Percentiles rank a stretch among this genome's conserved stretches.
Conservation (phyloP, 78 protist genomes). For the Pigoraptor vietnamica region DNA sequence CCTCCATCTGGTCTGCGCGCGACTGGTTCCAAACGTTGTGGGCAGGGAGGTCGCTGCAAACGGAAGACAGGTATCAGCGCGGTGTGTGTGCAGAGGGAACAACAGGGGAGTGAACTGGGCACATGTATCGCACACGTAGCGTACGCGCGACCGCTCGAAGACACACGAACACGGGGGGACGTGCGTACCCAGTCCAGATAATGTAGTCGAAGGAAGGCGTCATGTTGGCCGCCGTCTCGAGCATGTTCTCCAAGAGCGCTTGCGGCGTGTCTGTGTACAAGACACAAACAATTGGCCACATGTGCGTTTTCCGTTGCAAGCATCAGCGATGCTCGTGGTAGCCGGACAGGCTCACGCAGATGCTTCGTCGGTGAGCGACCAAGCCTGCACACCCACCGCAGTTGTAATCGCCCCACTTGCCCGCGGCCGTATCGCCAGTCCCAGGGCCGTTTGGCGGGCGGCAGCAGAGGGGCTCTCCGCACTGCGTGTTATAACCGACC, state of each 20-base stretch:
- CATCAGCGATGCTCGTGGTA: no score
- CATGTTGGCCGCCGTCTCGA: not conserved
- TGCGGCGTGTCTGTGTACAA: not conserved
- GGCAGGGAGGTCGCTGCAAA: not conserved
- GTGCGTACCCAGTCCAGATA: not conserved
- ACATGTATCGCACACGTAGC: not conserved
- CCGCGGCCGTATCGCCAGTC: not conserved
- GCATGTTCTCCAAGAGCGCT: not conserved
- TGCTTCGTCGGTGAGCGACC: no score
- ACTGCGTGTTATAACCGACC: not conserved
- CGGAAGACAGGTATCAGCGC: no score
- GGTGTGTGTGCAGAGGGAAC: not conserved
- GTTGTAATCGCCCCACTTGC: not conserved
- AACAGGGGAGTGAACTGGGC: not conserved
- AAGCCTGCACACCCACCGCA: not conserved
- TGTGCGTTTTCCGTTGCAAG: no score
- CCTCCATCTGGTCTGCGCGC: not conserved
- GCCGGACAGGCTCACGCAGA: no score
- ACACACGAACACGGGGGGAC: no score
- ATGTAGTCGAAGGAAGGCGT: not conserved
- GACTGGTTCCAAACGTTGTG: constrained; percentile 5
- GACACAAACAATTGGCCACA: not conserved
- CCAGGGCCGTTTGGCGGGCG: not conserved
- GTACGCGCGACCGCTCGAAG: not conserved
- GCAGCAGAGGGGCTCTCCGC: constrained; percentile 6